Evolutionary conservation across 2,329 filamentous ascomycete species (phyloP).

Genomic region (Talaromyces amestolkiae): DNA sequence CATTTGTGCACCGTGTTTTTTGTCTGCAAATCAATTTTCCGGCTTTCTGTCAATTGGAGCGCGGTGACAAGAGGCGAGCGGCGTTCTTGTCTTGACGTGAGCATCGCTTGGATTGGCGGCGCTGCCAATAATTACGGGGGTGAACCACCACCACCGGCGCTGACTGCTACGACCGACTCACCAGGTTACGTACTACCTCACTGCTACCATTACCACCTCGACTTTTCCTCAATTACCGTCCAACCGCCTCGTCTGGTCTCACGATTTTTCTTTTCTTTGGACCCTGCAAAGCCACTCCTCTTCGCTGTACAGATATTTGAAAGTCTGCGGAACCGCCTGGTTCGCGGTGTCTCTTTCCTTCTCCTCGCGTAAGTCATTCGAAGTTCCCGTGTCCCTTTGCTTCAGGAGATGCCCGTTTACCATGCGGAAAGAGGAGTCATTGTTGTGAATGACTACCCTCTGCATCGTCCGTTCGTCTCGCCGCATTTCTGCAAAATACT

Average conservation of each 20-base stretch:
- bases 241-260: not conserved
- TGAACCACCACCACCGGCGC: constrained; percentile 13
- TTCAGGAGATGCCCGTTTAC: constrained; percentile 4
- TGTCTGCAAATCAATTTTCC: not conserved
- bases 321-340: constrained; percentile 17
- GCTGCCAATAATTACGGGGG: constrained; percentile 14
- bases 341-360: constrained; percentile 15
- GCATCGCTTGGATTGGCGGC: constrained; percentile 14
- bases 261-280: not conserved
- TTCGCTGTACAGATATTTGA: constrained; percentile 11
- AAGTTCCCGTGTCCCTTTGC: constrained; percentile 1
- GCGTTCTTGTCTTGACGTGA: constrained; percentile 15
- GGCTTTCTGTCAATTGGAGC: not conserved
- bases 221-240: constrained; percentile 8
- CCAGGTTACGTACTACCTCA: not conserved
- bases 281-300: not conserved
- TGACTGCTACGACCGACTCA: constrained; percentile 1
- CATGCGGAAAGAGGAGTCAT: constrained; percentile 12
- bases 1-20: not conserved
- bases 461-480: not conserved
- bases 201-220: constrained; percentile 9
- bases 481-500: not conserved
- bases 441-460: not conserved
- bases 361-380: constrained; percentile 14
- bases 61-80: constrained; percentile 14